Evolutionary conservation across 345 rosid genomes (phyloP).

Genomic region (Physaria fendleri): DNA sequence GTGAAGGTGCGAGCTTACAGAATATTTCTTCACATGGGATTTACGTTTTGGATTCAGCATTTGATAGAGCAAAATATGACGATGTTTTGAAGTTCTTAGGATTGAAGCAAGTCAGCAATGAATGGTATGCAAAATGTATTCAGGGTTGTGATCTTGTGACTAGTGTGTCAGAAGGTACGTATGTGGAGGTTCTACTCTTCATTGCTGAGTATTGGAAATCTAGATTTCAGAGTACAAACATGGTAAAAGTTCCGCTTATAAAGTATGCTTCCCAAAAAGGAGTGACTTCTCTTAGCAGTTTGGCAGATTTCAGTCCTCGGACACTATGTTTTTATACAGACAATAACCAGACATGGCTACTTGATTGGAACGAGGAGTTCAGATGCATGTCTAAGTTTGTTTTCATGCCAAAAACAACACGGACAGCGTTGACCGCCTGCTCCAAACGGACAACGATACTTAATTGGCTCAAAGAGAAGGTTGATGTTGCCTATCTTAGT

Average conservation of each 20-base stretch:
- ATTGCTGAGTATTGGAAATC: constrained; percentile 48
- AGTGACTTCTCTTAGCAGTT: constrained; percentile 29
- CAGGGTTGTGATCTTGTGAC: constrained; percentile 43
- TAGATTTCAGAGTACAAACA: constrained; percentile 27
- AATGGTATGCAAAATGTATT: constrained; percentile 62
- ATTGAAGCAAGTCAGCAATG: constrained; percentile 31
- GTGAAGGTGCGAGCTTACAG: constrained; percentile 39
- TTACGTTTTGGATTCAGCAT: constrained; percentile 38
- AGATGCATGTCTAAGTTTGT: constrained; percentile 22
- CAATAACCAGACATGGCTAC: constrained; percentile 37
- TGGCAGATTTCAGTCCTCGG: constrained; percentile 8
- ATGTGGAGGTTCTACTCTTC: constrained; percentile 44
- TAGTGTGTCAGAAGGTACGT: constrained; percentile 43
- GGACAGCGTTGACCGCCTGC: constrained; percentile 26
- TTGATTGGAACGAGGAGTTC: constrained; percentile 50
- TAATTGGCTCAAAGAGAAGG: constrained; percentile 38
- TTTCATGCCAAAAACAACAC: constrained; percentile 46
- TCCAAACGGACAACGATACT: constrained; percentile 9
- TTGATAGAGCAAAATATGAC: constrained; percentile 37
- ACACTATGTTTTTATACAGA: constrained; percentile 21
- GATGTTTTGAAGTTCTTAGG: constrained; percentile 46
- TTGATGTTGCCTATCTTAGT: too few relatives aligned
- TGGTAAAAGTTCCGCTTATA: constrained; percentile 40
- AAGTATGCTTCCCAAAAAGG: constrained; percentile 41
- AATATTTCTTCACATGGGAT: constrained; percentile 63